Evolutionary conservation across 2,329 filamentous ascomycete species (phyloP).

Genomic region (Aspergillus sp.): DNA sequence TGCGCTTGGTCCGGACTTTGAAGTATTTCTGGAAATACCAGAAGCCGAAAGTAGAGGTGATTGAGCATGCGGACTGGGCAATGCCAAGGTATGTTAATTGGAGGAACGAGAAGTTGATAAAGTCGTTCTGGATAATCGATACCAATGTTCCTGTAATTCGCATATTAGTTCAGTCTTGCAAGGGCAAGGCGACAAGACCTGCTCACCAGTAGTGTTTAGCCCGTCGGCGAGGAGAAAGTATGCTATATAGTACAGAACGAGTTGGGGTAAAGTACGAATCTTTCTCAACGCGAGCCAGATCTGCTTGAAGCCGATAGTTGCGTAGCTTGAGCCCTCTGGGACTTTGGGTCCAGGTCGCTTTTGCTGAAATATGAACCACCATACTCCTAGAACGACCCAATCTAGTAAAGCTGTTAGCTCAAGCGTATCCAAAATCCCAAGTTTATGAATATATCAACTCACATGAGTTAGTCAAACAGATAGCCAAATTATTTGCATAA

Average conservation of each 20-base stretch:
- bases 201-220: slow-evolving; percentile 41
- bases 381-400: slow-evolving; percentile 43
- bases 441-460: slow-evolving; percentile 9
- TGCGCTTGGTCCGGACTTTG: slow-evolving; percentile 41
- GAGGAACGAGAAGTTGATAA: slow-evolving; percentile 43
- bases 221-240: slow-evolving; percentile 46
- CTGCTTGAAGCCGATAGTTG: slow-evolving; percentile 45
- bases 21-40: slow-evolving; percentile 46
- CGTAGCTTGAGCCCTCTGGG: slow-evolving; percentile 41
- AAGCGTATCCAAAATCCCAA: neutral
- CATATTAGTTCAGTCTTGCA: neutral
- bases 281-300: slow-evolving; percentile 41
- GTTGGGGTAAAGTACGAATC: slow-evolving; percentile 41
- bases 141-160: slow-evolving; percentile 32
- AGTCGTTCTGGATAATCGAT: slow-evolving; percentile 43
- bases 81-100: slow-evolving; percentile 45
- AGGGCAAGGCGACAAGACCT: neutral
- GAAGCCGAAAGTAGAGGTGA: slow-evolving; percentile 41
- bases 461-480: slow-evolving; percentile 46
- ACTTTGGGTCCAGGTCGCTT: slow-evolving; percentile 40
- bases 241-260: slow-evolving; percentile 42
- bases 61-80: slow-evolving; percentile 40
- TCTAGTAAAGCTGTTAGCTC: slow-evolving; percentile 27
- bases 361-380: slow-evolving; percentile 47
- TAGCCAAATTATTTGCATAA: slow-evolving; percentile 41